Evolutionary conservation across 108 stramenopile species (phyloP).

Genomic region (Cylindrotheca fusiformis): DNA sequence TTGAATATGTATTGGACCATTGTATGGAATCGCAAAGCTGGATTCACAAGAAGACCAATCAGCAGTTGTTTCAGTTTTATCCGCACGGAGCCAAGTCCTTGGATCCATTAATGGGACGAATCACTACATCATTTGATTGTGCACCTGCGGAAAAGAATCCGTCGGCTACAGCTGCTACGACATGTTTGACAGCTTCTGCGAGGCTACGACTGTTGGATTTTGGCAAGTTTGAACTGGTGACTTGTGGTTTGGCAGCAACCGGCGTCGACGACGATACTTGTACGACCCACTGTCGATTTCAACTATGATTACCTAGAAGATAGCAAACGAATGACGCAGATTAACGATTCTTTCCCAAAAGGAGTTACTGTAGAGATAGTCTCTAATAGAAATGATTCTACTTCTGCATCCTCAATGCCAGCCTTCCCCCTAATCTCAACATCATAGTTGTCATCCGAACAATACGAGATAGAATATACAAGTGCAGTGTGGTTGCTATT

Average conservation of each 20-base stretch:
- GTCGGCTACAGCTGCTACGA: background rate
- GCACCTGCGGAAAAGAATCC: background rate
- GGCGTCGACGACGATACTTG: background rate
- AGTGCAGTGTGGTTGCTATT: too few species aligned
- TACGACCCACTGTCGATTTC: background rate
- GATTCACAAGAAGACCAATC: slow-evolving; percentile 20
- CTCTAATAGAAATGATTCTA: background rate
- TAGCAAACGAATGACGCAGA: background rate
- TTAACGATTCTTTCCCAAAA: background rate
- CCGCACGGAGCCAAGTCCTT: slow-evolving; percentile 10
- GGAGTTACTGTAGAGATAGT: background rate
- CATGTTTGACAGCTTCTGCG: background rate
- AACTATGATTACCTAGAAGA: background rate
- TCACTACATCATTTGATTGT: background rate
- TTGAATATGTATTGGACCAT: slow-evolving; percentile 5
- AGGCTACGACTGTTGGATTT: background rate
- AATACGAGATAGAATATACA: too few species aligned
- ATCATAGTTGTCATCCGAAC: too few species aligned
- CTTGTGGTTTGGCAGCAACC: background rate
- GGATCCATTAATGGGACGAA: slow-evolving; percentile 1
- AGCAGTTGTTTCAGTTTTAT: slow-evolving; percentile 6
- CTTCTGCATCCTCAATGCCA: too few species aligned
- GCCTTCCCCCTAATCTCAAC: too few species aligned
- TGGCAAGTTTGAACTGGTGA: background rate
- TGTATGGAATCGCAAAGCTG: slow-evolving; percentile 30